Evolutionary conservation across 768 basidiomycete genomes (phyloP).

Genomic region (Trametes cubensis): DNA sequence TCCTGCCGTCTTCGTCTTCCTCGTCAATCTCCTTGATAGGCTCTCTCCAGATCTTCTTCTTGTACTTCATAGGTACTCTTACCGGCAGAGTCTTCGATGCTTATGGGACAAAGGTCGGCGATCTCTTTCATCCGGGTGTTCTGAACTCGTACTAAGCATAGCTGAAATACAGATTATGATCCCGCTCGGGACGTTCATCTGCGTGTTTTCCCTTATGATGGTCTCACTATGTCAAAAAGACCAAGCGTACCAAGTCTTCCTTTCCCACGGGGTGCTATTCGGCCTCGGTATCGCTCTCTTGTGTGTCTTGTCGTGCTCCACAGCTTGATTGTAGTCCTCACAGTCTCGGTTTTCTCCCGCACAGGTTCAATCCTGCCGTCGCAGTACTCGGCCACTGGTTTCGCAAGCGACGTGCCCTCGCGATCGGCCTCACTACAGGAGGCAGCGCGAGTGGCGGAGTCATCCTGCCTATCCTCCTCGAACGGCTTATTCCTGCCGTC

Average conservation of each 20-base stretch:
- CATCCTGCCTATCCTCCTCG: slow-evolving; percentile 54
- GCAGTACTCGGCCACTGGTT: slow-evolving; percentile 42
- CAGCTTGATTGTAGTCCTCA: background rate
- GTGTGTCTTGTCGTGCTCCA: slow-evolving; percentile 10
- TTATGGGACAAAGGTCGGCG: slow-evolving; percentile 29
- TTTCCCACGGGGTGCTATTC: slow-evolving; percentile 36
- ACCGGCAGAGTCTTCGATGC: slow-evolving; percentile 34
- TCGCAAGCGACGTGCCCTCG: slow-evolving; percentile 38
- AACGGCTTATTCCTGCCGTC: slow-evolving; percentile 41
- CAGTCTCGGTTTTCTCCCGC: background rate
- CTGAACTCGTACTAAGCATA: background rate
- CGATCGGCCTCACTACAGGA: slow-evolving; percentile 40
- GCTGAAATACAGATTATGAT: slow-evolving; percentile 24
- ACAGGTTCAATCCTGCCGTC: slow-evolving; percentile 38
- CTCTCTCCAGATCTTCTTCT: slow-evolving; percentile 32
- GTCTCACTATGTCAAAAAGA: slow-evolving; percentile 31
- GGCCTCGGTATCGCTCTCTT: slow-evolving; percentile 34
- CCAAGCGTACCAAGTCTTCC: slow-evolving; percentile 35
- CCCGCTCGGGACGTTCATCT: slow-evolving; percentile 28
- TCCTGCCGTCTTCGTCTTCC: slow-evolving; percentile 30
- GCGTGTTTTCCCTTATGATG: slow-evolving; percentile 33
- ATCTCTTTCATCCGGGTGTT: background rate
- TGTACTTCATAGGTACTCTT: slow-evolving; percentile 31
- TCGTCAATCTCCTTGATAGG: slow-evolving; percentile 35
- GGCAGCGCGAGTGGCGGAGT: slow-evolving; percentile 52